These are phyloP conservation scores for Quercus tomentella DNA, from an alignment of 331 rosid genomes.

Conservation along the genomic window DNA sequence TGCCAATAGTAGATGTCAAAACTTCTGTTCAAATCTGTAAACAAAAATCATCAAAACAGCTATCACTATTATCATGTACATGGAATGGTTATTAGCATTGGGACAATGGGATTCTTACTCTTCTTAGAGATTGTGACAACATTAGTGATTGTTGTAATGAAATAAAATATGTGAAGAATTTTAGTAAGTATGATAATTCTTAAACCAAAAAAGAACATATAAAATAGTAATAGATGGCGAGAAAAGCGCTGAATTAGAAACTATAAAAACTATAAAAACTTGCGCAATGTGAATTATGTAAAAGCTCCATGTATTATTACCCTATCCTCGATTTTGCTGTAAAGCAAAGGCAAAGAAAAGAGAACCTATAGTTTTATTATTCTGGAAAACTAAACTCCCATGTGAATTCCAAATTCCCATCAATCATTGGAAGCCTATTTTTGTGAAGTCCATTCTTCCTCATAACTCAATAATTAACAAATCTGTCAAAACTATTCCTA, in stretches of 20 bases:
- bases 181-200: not conserved
- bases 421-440: too few species aligned
- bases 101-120: constrained; percentile 32
- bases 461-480: too few species aligned
- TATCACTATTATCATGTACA: not conserved
- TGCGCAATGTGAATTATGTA: not conserved
- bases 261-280: not conserved
- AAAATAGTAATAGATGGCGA: not conserved
- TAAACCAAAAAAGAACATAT: too few species aligned
- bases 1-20: constrained; percentile 80
- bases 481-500: too few species aligned
- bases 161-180: constrained; percentile 7
- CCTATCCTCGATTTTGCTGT: not conserved
- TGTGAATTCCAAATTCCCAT: too few species aligned
- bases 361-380: too few species aligned
- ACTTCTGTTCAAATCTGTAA: constrained; percentile 51
- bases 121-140: constrained; percentile 93
- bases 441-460: too few species aligned
- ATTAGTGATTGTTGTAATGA: constrained; percentile 68
- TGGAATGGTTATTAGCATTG: not conserved
- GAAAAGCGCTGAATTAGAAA: not conserved
- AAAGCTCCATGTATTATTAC: not conserved
- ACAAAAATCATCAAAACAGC: constrained; percentile 11
- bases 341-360: too few species aligned
- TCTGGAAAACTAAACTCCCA: too few species aligned